Evolutionary conservation across 2,329 filamentous ascomycete genomes (phyloP).

Genomic region (Corniculantispora saksenae): DNA sequence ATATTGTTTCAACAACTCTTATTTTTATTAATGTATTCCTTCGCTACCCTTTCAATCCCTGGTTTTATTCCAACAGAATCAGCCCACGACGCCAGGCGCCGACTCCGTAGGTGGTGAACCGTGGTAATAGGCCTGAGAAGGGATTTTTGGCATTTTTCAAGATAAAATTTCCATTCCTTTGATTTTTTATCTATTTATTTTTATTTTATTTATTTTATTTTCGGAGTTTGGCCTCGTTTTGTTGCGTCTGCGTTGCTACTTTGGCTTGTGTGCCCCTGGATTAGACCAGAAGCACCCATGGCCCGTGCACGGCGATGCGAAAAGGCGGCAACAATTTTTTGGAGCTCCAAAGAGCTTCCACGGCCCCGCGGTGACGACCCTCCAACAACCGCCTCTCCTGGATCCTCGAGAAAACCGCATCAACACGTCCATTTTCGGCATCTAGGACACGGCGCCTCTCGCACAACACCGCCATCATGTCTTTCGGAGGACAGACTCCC

Average conservation of each 20-base stretch:
- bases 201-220: too few species aligned
- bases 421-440: conserved; percentile 12
- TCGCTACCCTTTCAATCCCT: too few species aligned
- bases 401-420: conserved; percentile 23
- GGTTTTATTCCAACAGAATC: too few species aligned
- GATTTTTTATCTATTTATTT: too few species aligned
- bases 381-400: conserved; percentile 20
- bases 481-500: conserved; percentile 95
- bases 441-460: conserved; percentile 9
- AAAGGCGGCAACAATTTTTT: conserved; percentile 54
- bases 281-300: conserved; percentile 20
- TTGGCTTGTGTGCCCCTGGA: conserved; percentile 3
- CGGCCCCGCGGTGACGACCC: conserved; percentile 28
- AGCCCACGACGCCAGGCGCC: too few species aligned
- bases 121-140: too few species aligned
- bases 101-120: too few species aligned
- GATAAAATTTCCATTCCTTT: too few species aligned
- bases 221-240: not conserved
- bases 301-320: conserved; percentile 24
- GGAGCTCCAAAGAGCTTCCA: conserved; percentile 44
- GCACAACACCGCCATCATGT: conserved; percentile 60
- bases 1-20: too few species aligned
- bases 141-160: too few species aligned
- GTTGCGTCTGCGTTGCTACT: too few species aligned
- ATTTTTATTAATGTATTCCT: too few species aligned